Evolutionary conservation across 208 protist genomes (phyloP), one percentile per base, ranked within the genome.

Genomic region (Trypanosoma conorhini): DNA sequence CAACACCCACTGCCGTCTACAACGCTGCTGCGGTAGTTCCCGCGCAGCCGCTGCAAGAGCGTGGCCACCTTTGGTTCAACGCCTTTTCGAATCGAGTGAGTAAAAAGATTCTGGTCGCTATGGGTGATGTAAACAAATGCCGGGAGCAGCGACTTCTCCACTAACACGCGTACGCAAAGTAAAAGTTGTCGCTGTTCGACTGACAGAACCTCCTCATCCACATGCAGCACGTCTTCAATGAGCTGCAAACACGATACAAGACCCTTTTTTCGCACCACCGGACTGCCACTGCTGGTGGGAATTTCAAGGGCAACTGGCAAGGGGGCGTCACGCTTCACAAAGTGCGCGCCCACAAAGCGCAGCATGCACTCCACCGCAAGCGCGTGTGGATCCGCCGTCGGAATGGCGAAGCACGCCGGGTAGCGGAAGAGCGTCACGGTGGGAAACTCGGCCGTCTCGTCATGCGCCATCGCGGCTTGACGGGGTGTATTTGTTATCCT

Each of bases 121-220:
- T 91, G 81, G 10, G 67, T 77, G 35, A 86, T 55, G 55, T 94
- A 94, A n/a, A 87, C 62, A 69, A 96, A 91, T 46, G 88, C 91
- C 0, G 87, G 91, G 54, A 94, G 85, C 8, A 96, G 68, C 51
- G 79, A 82, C 60, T 84, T 75, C 31, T 33, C 35, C 28, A 81
- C 76, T 17, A 93, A 76, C 30, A 78, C 65, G 67, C 84, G 75
- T 2, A 90, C 76, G 56, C 85, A 91, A 13, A 70, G 57, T 1
- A 77, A 56, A 21, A 83, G 60, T 12, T 85, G 70, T 21, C 72
- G 38, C 26, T 74, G 70, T 19, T 82, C 65, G 19, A 60, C 69
- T 21, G 72, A 75, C 15, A 87, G 44, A n/a, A 79, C 40, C 28
- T 84, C 79, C 35, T 74, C 51, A 57, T 81, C 79, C 0, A 65